phyloP scores from a whole-genome alignment of 768 basidiomycete genomes.

The Sistotremastrum niveocremeum region DNA sequence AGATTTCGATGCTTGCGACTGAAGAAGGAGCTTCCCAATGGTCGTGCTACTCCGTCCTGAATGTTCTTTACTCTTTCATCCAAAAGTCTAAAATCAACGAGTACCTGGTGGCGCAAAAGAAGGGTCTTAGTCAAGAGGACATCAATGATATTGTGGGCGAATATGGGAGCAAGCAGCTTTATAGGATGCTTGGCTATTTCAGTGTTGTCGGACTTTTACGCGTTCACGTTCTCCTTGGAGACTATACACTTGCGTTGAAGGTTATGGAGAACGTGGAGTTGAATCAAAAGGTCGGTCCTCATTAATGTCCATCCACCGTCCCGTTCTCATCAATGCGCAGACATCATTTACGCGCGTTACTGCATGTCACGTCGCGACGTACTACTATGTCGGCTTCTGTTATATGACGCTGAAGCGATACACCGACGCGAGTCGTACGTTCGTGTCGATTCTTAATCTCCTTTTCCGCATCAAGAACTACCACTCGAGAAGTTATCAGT shows the following conservation, averaged over 20 bases:
- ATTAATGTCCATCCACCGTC: neutral
- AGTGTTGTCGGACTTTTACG: slow-evolving; percentile 89
- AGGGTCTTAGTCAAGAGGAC: slow-evolving; percentile 71
- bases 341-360: slow-evolving; percentile 89
- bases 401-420: slow-evolving; percentile 92
- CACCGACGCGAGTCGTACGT: slow-evolving; percentile 89
- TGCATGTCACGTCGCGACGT: slow-evolving; percentile 90
- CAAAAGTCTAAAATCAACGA: slow-evolving; percentile 96
- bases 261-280: slow-evolving; percentile 91
- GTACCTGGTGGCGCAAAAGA: slow-evolving; percentile 70
- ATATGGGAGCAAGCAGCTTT: slow-evolving; percentile 80
- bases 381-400: slow-evolving; percentile 95
- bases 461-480: slow-evolving; percentile 94
- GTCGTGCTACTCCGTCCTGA: slow-evolving; percentile 96
- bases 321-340: slow-evolving; percentile 17
- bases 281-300: slow-evolving; percentile 57
- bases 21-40: slow-evolving; percentile 51
- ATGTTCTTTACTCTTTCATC: slow-evolving; percentile 95
- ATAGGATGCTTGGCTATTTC: slow-evolving; percentile 94
- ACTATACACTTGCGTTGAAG: slow-evolving; percentile 89
- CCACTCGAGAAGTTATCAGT: slow-evolving; percentile 92
- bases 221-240: slow-evolving; percentile 91
- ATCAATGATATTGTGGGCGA: slow-evolving; percentile 84
- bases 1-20: slow-evolving; percentile 68
- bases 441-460: slow-evolving; percentile 88